Conservation (phyloP, 2,329 filamentous ascomycete species). For the Pseudophaeomoniella oleicola region DNA sequence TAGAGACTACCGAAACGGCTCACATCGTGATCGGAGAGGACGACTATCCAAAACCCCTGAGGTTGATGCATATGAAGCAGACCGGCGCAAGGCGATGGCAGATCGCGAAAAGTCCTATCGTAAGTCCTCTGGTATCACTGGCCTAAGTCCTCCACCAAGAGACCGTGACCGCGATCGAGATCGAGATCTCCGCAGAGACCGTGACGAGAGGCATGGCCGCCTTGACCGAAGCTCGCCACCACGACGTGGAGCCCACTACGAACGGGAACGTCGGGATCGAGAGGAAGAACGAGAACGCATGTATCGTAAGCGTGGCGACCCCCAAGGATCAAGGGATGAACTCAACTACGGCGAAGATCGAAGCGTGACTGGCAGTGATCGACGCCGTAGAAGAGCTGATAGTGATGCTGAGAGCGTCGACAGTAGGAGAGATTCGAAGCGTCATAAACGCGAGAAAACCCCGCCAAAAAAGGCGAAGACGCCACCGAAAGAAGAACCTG, state of each 20-base stretch:
- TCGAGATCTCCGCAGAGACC: constrained; percentile 25
- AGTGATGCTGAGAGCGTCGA: constrained; percentile 53
- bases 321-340: constrained; percentile 67
- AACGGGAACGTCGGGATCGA: constrained; percentile 71
- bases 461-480: constrained; percentile 20
- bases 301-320: constrained; percentile 69
- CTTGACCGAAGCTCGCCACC: constrained; percentile 16
- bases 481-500: constrained; percentile 34
- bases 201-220: constrained; percentile 16
- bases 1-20: constrained; percentile 41
- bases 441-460: constrained; percentile 26
- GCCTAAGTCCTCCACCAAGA: constrained; percentile 35
- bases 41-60: constrained; percentile 79
- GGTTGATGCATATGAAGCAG: constrained; percentile 84
- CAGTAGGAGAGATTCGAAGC: constrained; percentile 44
- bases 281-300: constrained; percentile 81
- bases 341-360: constrained; percentile 65
- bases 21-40: constrained; percentile 17
- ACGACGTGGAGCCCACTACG: constrained; percentile 39
- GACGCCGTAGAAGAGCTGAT: constrained; percentile 63
- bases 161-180: constrained; percentile 20
- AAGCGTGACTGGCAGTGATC: constrained; percentile 43
- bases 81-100: constrained; percentile 82
- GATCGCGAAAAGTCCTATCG: constrained; percentile 89
- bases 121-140: constrained; percentile 56